Base-by-base conservation (phyloP, 768 basidiomycete species). In the Tricholoma hemisulphureum region DNA sequence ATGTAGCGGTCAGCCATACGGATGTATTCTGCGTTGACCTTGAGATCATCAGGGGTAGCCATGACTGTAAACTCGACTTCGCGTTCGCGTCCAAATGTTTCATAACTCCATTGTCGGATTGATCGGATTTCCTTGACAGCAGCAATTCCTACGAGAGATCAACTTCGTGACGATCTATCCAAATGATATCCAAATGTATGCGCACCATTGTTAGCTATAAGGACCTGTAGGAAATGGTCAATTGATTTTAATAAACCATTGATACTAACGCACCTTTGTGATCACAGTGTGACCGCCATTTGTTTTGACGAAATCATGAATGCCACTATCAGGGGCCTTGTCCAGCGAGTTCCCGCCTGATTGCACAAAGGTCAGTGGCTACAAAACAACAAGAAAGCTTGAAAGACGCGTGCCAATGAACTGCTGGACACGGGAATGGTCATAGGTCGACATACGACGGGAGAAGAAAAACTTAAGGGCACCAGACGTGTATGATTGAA, bases 1-100 rank as follows among this genome's bases (percentile, higher is more conserved):
- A 99, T 90, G 70, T 97, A 98, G 66, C 95, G 89, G 72, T 99
- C 97, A 41, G 97, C 97, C 97, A 99, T 99, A 60, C 97, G 90
- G 73, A 99, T 99, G 75, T 99, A 99, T 68, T 99, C 97, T 29
- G 97, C 97, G 67, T 99, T 99, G 73, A 98, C 95, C 73, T 94
- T 93, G 62, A 98, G 80, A 77, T 98, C 96, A 71, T 99, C 97
- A 21, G 97, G 97, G 11, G 97, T 99, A 51, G 97, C 95, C 97
- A 99, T 98, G 59, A 98, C 97, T 35, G 95, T 96, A 80, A 99
- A 98, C 72, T 99, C 95, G 76, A 99, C 83, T 55, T 91, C 92
- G 63, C 93, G 89, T 70, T 99, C 97, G 55, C 86, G 87, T 59
- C 97, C 97, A 74, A 99, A 99, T 0, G 95, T 95, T 77, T 98